A percentile compares a stretch with the other conserved stretches of the same genome.
Evolutionary conservation across 1,284 basidiomycete species (phyloP).

Genomic region (Leucoagaricus sp.): DNA sequence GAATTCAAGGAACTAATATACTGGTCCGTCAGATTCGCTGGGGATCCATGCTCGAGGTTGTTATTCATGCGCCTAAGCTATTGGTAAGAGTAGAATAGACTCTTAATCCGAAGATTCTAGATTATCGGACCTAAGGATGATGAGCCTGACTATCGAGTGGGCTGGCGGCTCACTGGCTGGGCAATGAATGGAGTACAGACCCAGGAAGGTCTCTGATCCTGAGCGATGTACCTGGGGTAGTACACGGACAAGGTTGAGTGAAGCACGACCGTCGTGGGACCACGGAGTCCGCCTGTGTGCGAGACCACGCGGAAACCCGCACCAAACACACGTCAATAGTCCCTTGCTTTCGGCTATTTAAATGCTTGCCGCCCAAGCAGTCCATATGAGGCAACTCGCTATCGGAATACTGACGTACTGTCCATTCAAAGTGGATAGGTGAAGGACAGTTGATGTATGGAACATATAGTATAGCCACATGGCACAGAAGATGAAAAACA

Average conservation of each 20-base stretch:
- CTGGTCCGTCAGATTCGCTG: slow-evolving; percentile 7
- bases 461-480: too few species aligned
- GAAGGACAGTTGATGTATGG: too few species aligned
- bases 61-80: slow-evolving; percentile 12
- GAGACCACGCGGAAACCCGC: background rate
- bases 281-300: background rate
- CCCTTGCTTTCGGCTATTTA: slow-evolving; percentile 5
- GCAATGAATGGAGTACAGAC: slow-evolving; percentile 8
- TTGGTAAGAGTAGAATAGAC: slow-evolving; percentile 5
- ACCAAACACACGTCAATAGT: slow-evolving; percentile 10
- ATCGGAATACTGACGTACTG: too few species aligned
- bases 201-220: slow-evolving; percentile 28
- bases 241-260: slow-evolving; percentile 24
- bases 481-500: too few species aligned
- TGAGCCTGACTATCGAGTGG: slow-evolving; percentile 7
- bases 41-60: slow-evolving; percentile 9
- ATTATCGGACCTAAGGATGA: slow-evolving; percentile 10
- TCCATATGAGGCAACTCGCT: too few species aligned
- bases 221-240: slow-evolving; percentile 29
- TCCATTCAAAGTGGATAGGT: too few species aligned
- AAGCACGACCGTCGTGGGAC: slow-evolving; percentile 15
- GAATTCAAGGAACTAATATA: slow-evolving; percentile 14
- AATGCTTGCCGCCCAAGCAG: background rate
- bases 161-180: slow-evolving; percentile 12
- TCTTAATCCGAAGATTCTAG: slow-evolving; percentile 10